phyloP scores from a whole-genome alignment of 768 basidiomycete genomes.

The Scleroderma citrinum region DNA sequence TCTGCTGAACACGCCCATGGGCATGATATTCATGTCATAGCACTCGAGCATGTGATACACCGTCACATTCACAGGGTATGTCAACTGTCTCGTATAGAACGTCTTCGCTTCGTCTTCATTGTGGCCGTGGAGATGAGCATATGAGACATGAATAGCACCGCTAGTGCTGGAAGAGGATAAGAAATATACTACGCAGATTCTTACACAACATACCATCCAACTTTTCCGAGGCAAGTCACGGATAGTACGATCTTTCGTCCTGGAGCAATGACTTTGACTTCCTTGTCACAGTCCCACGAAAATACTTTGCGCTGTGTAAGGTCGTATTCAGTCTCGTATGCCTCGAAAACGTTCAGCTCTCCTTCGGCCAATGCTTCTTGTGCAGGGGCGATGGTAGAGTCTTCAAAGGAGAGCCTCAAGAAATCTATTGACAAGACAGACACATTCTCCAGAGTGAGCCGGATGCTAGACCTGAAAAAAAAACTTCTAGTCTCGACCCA shows the following conservation, averaged over 20 bases:
- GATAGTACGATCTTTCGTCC: slow-evolving; percentile 65
- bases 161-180: slow-evolving; percentile 47
- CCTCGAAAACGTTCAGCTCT: slow-evolving; percentile 73
- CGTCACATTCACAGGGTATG: slow-evolving; percentile 86
- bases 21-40: slow-evolving; percentile 73
- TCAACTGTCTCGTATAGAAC: slow-evolving; percentile 83
- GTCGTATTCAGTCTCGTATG: slow-evolving; percentile 86
- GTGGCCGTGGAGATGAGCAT: slow-evolving; percentile 59
- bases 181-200: background rate
- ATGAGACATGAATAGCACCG: slow-evolving; percentile 79
- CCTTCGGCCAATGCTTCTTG: slow-evolving; percentile 77
- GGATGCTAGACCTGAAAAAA: slow-evolving; percentile 63
- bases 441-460: slow-evolving; percentile 86
- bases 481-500: slow-evolving; percentile 7
- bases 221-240: slow-evolving; percentile 80
- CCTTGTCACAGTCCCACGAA: slow-evolving; percentile 51
- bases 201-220: slow-evolving; percentile 68
- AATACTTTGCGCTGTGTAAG: slow-evolving; percentile 76
- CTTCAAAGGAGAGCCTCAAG: slow-evolving; percentile 80
- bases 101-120: slow-evolving; percentile 31
- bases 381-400: slow-evolving; percentile 76
- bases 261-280: slow-evolving; percentile 50
- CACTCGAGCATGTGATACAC: slow-evolving; percentile 96
- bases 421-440: slow-evolving; percentile 82
- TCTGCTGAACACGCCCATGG: slow-evolving; percentile 36